phyloP scores from a whole-genome alignment of 2,329 filamentous ascomycete genomes.

The Intubia oerlemansii region DNA sequence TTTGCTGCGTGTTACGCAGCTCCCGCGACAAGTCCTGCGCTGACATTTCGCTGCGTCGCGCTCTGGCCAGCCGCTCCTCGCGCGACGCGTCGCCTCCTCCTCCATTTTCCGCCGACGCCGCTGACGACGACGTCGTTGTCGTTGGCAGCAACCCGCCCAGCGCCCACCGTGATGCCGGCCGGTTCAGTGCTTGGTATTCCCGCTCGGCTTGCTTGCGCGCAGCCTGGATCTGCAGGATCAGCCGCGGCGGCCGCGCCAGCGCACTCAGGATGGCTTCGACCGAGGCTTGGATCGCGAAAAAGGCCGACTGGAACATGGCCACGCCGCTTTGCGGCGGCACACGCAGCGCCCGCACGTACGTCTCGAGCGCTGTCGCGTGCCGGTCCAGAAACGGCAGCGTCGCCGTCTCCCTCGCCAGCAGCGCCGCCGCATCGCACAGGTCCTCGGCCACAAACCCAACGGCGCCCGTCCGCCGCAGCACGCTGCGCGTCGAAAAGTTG shows the following conservation, averaged over 20 bases:
- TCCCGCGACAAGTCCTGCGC: constrained; percentile 50
- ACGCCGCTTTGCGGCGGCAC: constrained; percentile 56
- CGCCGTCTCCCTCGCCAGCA: constrained; percentile 22
- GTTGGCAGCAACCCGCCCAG: constrained; percentile 45
- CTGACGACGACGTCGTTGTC: too few species aligned
- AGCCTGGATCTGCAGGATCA: constrained; percentile 56
- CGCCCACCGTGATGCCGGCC: constrained; percentile 62
- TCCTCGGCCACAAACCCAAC: constrained; percentile 27
- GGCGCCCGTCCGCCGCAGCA: constrained; percentile 60
- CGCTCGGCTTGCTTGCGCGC: constrained; percentile 61
- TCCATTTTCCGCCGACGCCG: too few species aligned
- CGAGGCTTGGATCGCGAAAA: constrained; percentile 65
- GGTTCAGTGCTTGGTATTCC: constrained; percentile 50
- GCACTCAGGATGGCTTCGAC: constrained; percentile 63
- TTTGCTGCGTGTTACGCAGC: constrained; percentile 77
- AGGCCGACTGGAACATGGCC: constrained; percentile 48
- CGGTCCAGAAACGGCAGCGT: too few species aligned
- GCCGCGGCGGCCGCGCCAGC: constrained; percentile 54
- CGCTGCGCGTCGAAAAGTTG: constrained; percentile 61
- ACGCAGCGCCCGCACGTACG: constrained; percentile 44
- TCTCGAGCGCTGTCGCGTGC: constrained; percentile 49
- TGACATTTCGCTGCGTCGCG: not conserved
- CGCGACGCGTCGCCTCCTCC: not conserved
- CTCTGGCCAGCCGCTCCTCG: not conserved
- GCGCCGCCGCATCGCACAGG: constrained; percentile 40